These are phyloP conservation scores for Naegleria lovaniensis DNA, from an alignment of 208 protist species.

Conservation along the genomic window DNA sequence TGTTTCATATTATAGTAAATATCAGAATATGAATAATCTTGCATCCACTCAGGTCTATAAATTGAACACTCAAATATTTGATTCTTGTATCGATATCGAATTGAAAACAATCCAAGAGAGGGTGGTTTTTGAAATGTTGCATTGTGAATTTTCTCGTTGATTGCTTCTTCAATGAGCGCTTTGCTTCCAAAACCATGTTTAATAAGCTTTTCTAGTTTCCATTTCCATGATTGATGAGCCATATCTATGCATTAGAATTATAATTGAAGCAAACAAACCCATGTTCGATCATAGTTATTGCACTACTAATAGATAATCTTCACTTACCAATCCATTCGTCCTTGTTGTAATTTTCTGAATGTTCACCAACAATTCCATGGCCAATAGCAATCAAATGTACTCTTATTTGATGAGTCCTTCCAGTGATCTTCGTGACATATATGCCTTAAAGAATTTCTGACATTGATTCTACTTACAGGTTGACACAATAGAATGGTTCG, in stretches of 20 bases:
- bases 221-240: not conserved
- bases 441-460: no score
- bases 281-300: no score
- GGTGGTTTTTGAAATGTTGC: not conserved
- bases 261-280: no score
- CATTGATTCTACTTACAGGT: not conserved
- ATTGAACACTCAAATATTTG: not conserved
- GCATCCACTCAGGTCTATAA: not conserved
- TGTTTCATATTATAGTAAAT: not conserved
- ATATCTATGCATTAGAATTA: not conserved
- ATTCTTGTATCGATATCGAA: not conserved
- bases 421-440: not conserved
- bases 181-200: not conserved
- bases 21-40: not conserved
- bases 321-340: not conserved
- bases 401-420: not conserved
- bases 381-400: not conserved
- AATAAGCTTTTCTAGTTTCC: not conserved
- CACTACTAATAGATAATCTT: no score
- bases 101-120: not conserved
- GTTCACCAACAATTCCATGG: not conserved
- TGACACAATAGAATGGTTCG: not conserved
- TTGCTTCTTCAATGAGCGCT: not conserved
- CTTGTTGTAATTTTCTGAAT: not conserved
- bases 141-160: not conserved